Conservation (phyloP, 2,329 filamentous ascomycete species). For the Xylaria sp. region DNA sequence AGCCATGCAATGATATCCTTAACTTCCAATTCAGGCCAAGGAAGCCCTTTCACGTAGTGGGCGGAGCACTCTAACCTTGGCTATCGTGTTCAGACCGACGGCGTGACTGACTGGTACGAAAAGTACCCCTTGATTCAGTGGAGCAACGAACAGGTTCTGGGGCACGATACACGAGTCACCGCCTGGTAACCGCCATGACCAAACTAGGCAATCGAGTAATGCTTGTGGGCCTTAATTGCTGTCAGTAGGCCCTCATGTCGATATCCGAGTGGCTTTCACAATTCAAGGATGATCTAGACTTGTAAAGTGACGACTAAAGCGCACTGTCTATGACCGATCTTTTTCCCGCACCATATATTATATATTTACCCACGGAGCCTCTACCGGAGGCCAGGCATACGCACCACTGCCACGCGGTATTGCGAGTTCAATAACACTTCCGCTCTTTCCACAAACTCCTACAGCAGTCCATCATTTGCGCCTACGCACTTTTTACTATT, state of each 20-base stretch:
- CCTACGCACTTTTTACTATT: not conserved
- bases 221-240: not conserved
- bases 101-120: conserved; percentile 16
- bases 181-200: not conserved
- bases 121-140: not conserved
- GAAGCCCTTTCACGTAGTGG: not conserved
- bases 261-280: not conserved
- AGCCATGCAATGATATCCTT: not conserved
- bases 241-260: not conserved
- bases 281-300: not conserved
- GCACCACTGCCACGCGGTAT: not conserved
- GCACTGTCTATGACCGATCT: not conserved
- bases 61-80: not conserved
- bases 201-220: conserved; percentile 1
- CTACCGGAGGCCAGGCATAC: not conserved
- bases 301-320: not conserved
- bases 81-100: not conserved
- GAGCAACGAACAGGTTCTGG: not conserved
- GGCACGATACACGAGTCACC: conserved; percentile 27
- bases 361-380: not conserved
- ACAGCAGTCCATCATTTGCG: not conserved
- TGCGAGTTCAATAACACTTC: not conserved
- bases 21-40: not conserved
- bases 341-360: not conserved
- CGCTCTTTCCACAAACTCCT: conserved; percentile 2